Base-by-base conservation (phyloP, 2,329 filamentous ascomycete genomes). In the Fusarium sp. region DNA sequence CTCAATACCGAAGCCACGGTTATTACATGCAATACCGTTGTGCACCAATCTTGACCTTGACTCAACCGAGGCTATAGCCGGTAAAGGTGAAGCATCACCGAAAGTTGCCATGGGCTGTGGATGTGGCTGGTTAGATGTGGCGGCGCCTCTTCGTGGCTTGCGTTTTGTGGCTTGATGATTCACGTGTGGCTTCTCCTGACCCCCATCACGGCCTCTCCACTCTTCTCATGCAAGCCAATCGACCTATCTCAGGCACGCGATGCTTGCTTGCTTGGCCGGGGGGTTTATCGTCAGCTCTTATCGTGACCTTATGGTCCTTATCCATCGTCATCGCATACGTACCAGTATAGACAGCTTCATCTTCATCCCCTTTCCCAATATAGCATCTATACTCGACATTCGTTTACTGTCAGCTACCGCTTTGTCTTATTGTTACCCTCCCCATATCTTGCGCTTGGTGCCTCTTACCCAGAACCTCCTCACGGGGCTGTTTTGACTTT, bases 281-380 rank as follows among this genome's bases (percentile, higher is more conserved):
- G 67, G 63, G 64, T 24, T 67, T 61, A 65, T 71, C 56, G 62
- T 54, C 29, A 70, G 58, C 54, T 68, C 65, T 75, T 73, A 75
- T 74, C 52, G 38, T 50, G 31, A 22, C 62, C 54, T 38, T 29
- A 58, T 62, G 10, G 22, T 16, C 42, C 66, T 64, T 61, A 64
- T 67, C 45, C 66, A 61, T 63, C 60, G 61, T 69, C 62, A 72
- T 64, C 47, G 47, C 58, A 59, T 64, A 57, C 66, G 68, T 66
- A 64, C 57, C 22, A n/a, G 34, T 22, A 58, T 56, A 58, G 50
- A 59, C 47, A 40, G 16, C 61, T 47, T 50, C 50, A 58, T 66
- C 52, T 50, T 20, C 60, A 54, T 64, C 47, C 52, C 54, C 40
- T 74, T 56, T 42, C 22, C 29, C 35, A 52, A n/a, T 52, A 52